These are phyloP conservation scores for Mangifera indica DNA, from an alignment of 345 rosid species.

Conservation along the genomic window DNA sequence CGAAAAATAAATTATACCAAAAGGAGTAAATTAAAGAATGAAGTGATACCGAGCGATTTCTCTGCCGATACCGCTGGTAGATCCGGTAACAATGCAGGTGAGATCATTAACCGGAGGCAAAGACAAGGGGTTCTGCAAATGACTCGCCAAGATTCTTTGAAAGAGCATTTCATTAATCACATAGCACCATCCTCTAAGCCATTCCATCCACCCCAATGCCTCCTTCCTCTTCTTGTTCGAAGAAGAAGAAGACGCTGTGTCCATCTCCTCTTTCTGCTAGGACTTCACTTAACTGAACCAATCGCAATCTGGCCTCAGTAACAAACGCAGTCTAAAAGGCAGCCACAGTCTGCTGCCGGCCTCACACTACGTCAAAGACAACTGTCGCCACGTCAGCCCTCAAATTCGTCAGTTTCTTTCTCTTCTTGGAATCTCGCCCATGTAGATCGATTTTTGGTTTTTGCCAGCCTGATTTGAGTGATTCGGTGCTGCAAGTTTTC, in stretches of 20 bases:
- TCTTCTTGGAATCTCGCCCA: too few relatives aligned
- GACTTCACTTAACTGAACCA: neutral
- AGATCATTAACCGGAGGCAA: slow-evolving; percentile 73
- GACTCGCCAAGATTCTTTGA: slow-evolving; percentile 84
- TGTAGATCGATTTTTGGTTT: too few relatives aligned
- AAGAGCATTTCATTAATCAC: slow-evolving; percentile 73
- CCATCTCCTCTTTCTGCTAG: neutral
- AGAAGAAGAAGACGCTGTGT: slow-evolving; percentile 1
- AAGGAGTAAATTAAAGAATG: neutral
- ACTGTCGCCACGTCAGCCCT: too few relatives aligned
- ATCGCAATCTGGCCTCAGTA: too few relatives aligned
- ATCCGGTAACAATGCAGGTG: slow-evolving; percentile 90
- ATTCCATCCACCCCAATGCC: slow-evolving; percentile 90
- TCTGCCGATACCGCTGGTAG: slow-evolving; percentile 95
- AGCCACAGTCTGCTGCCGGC: too few relatives aligned
- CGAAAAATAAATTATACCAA: too few relatives aligned
- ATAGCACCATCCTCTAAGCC: slow-evolving; percentile 82
- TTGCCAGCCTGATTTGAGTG: too few relatives aligned
- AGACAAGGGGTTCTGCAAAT: slow-evolving; percentile 73
- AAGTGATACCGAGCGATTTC: slow-evolving; percentile 68
- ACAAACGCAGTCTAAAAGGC: too few relatives aligned
- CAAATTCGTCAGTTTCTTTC: too few relatives aligned
- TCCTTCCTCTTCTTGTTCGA: slow-evolving; percentile 40
- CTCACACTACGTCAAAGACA: too few relatives aligned
- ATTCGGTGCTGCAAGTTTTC: too few relatives aligned